A percentile compares a stretch with the other conserved stretches of the same genome.
phyloP scores from a whole-genome alignment of 2,329 filamentous ascomycete species.

The Fusarium verrucosum region DNA sequence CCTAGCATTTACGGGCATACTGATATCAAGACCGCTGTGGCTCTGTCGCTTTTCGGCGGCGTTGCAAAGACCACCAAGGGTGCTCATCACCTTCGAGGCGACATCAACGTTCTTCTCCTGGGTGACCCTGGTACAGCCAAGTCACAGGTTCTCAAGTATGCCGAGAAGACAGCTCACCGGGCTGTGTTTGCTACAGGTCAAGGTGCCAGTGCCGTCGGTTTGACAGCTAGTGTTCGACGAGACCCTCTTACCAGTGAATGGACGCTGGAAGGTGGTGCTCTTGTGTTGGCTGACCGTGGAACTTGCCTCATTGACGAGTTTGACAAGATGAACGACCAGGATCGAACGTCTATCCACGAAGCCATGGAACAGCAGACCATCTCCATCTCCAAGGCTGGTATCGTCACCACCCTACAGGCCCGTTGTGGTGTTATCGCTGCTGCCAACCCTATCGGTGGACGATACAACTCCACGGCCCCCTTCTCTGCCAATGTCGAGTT shows the following conservation, averaged over 20 bases:
- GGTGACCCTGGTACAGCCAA: constrained; percentile 98
- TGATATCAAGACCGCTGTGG: constrained; percentile 97
- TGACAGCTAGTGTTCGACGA: constrained; percentile 94
- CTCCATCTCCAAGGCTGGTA: constrained; percentile 97
- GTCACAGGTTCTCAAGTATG: constrained; percentile 96
- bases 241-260: constrained; percentile 96
- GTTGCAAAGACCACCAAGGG: constrained; percentile 92
- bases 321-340: constrained; percentile 99
- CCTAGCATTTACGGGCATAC: constrained; percentile 97
- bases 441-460: constrained; percentile 93
- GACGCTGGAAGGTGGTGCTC: constrained; percentile 94
- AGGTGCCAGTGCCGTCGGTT: constrained; percentile 95
- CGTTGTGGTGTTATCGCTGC: constrained; percentile 96
- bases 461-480: constrained; percentile 95
- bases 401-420: constrained; percentile 95
- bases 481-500: constrained; percentile 97
- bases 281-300: constrained; percentile 93
- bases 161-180: constrained; percentile 95
- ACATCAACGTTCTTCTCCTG: constrained; percentile 96
- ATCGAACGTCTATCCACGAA: constrained; percentile 97
- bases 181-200: constrained; percentile 98
- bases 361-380: constrained; percentile 99
- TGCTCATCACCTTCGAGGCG: constrained; percentile 89
- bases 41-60: constrained; percentile 92
- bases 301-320: constrained; percentile 98